Percentiles rank a stretch among this genome's conserved stretches.
Evolutionary conservation across 306 rosid genomes (phyloP).

Genomic region (Arachis hypogaea): DNA sequence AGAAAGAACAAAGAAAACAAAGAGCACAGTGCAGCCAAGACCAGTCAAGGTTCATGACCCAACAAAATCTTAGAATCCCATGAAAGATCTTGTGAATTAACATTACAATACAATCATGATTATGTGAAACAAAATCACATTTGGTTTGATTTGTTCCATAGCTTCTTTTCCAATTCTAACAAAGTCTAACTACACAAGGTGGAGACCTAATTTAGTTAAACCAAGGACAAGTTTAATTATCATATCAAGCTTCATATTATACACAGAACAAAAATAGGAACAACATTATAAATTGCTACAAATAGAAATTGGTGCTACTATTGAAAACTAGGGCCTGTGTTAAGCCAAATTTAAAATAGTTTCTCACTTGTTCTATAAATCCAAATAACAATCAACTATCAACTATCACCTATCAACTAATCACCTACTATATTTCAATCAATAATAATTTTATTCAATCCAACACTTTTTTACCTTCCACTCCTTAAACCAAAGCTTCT

Average conservation of each 20-base stretch:
- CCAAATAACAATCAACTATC: conserved; percentile 2
- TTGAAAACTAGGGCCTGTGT: neutral
- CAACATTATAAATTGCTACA: neutral
- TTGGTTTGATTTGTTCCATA: neutral
- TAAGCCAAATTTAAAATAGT: conserved; percentile 3
- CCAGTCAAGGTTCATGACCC: conserved; percentile 92
- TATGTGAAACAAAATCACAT: neutral
- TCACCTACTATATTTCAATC: no score
- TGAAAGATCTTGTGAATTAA: conserved; percentile 46
- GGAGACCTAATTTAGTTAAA: conserved; percentile 4
- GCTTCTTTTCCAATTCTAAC: conserved; percentile 28
- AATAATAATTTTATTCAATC: no score
- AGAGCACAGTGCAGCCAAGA: conserved; percentile 30
- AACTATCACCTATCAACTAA: neutral
- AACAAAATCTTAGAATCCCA: conserved; percentile 82
- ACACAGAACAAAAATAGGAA: conserved; percentile 11
- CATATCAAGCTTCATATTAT: neutral
- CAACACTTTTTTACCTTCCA: no score
- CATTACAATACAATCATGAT: neutral
- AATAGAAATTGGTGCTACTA: neutral
- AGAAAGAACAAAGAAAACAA: conserved; percentile 10
- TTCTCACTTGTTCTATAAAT: neutral
- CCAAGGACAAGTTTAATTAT: neutral
- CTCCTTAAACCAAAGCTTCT: no score
- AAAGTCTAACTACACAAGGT: neutral